These are phyloP conservation scores for Leishmania lainsoni DNA, from an alignment of 208 protist genomes.

Conservation along the genomic window DNA sequence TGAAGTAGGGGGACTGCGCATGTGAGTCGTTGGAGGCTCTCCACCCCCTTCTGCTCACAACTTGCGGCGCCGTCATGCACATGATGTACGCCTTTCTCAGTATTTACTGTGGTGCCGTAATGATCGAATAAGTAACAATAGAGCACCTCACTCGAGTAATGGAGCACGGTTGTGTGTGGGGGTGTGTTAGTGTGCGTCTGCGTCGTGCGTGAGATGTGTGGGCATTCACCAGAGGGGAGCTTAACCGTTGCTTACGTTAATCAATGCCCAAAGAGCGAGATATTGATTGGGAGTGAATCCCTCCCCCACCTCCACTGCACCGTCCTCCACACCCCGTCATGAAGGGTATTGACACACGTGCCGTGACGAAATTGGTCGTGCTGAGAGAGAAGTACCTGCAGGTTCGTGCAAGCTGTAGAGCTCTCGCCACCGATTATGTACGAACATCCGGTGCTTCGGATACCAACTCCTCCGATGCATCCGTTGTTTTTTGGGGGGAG, in stretches of 20 bases:
- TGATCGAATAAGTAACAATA: background rate
- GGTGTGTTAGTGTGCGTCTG: background rate
- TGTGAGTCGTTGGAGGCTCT: background rate
- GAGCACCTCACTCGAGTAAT: background rate
- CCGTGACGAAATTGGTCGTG: too few species aligned
- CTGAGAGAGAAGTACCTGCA: background rate
- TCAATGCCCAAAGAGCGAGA: background rate
- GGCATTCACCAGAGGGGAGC: background rate
- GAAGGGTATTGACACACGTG: too few species aligned
- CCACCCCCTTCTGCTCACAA: background rate
- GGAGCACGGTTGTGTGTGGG: background rate
- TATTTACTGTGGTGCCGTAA: constrained; percentile 5
- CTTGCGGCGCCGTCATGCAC: background rate
- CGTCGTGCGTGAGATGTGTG: background rate
- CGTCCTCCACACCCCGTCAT: background rate
- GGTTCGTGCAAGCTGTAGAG: background rate
- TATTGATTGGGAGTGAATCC: background rate
- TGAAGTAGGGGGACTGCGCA: constrained; percentile 6
- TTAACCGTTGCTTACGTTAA: background rate
- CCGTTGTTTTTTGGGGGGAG: background rate
- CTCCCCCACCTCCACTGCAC: background rate
- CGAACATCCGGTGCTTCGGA: background rate
- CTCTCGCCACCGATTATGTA: background rate
- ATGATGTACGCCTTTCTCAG: background rate
- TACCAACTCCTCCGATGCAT: background rate